phyloP scores from a whole-genome alignment of 805 yeast genomes.

The Saccharomycopsis oosterbeekiorum region DNA sequence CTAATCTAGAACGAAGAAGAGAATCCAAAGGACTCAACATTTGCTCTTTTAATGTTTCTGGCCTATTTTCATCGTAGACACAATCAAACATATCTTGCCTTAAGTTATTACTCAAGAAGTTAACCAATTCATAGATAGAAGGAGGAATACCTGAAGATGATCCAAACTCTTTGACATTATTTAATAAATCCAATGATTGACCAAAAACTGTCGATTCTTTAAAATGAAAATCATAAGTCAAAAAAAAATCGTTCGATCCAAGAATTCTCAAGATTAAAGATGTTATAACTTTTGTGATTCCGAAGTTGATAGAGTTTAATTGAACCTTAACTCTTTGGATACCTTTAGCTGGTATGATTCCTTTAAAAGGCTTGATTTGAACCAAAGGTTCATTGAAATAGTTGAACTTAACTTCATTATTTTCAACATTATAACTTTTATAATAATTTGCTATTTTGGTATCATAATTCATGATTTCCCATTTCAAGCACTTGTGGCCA shows the following conservation, averaged over 20 bases:
- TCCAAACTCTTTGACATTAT: constrained; percentile 15
- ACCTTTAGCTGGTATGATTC: constrained; percentile 25
- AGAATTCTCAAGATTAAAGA: constrained; percentile 24
- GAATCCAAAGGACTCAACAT: constrained; percentile 15
- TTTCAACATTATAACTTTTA: constrained; percentile 19
- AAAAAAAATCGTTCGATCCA: constrained; percentile 26
- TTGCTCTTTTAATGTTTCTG: constrained; percentile 1
- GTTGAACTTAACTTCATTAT: not conserved
- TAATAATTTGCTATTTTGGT: constrained; percentile 21
- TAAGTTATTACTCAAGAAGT: constrained; percentile 24
- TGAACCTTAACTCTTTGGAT: constrained; percentile 21
- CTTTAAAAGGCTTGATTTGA: constrained; percentile 21
- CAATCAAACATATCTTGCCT: constrained; percentile 24
- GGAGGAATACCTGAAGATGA: constrained; percentile 26
- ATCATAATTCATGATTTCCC: constrained; percentile 29
- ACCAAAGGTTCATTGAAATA: constrained; percentile 13
- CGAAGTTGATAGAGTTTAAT: constrained; percentile 23
- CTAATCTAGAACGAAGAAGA: constrained; percentile 16
- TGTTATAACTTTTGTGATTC: constrained; percentile 21
- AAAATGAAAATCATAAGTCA: constrained; percentile 23
- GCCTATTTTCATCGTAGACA: constrained; percentile 6
- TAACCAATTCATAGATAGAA: constrained; percentile 25
- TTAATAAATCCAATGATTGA: constrained; percentile 25
- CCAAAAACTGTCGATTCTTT: constrained; percentile 24
- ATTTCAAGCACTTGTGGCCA: constrained; percentile 25